Evolutionary conservation across 2,329 filamentous ascomycete species (phyloP), one percentile per base, ranked within the genome.

Genomic region (Microcyclosporella mali): DNA sequence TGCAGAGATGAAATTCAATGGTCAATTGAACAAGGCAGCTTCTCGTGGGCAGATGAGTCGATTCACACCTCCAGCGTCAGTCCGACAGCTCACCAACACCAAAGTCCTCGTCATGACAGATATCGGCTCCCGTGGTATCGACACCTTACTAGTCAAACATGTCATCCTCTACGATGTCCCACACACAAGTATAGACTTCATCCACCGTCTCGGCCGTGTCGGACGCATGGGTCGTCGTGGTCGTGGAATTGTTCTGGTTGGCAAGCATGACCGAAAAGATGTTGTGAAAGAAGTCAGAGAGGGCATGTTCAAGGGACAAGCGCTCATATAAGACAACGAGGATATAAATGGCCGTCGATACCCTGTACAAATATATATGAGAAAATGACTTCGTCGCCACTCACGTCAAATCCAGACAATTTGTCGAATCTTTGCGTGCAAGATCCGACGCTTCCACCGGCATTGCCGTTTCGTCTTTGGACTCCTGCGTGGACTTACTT

Each of bases 131-230:
- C 73, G 92, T 54, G 92, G 92, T 50, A 95, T 98, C 56, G 92
- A 98, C 65, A 98, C 92, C 0, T 69, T 95, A 21, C 84, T 87
- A 14, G 90, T 97, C 14, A 78, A 86, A 44, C 87, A 94, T 54
- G 92, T 98, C 40, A 83, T 98, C 41, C 70, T 98, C 18, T 97
- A 95, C 65, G 88, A 98, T 62, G 90, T 98, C n/a, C 92, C 92
- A 3, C 90, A 97, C 62, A 94, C 87, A 0, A 94, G 88, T 0
- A 94, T 98, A 47, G 94, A 98, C 66, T 98, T 98, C 59, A 95
- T 98, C 59, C 94, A 98, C 66, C 84, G 94, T 12, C 78, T 97
- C 3, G 92, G 92, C 12, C 78, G 92, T 44, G 88, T 92, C 1
- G 92, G 92, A 0, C 79, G 92, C 27, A 97, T 97, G 88, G 88